Evolutionary conservation across 306 rosid species (phyloP), one percentile per base, ranked within the genome.

Genomic region (Cicer yamashitae): DNA sequence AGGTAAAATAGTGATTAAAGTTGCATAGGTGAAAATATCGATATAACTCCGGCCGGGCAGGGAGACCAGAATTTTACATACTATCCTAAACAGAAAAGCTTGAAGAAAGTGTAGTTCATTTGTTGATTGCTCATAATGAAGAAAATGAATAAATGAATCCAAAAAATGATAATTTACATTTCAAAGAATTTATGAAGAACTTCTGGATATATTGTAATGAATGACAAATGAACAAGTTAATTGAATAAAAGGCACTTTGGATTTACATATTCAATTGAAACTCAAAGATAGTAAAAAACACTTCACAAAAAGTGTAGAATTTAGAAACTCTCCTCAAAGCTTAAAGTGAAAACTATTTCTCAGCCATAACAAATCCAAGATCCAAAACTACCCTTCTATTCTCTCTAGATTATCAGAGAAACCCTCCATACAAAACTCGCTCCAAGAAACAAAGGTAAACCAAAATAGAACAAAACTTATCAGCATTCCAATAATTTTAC

Each of bases 91-190:
- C 37, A 79, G 77, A 77, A 70, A 79, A 78, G 75, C 57, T 46
- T 76, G 76, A 73, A 83, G 58, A 77, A 79, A 58, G 79, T 83
- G 61, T 74, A 40, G 61, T 47, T 47, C 76, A 73, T 75, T 40
- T 76, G 64, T 77, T 83, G 53, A 58, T 53, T 71, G 57, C 87
- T 82, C 85, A 77, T 67, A 62, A 7, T 41, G 68, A 85, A 81
- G 82, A 73, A 82, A 80, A 73, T 81, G 74, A 78, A 77, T 80
- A 71, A 84, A 85, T 45, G 75, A 73, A 79, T 76, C 75, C 44
- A 67, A 84, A 52, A 41, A 70, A 74, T 30, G 37, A 85, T 70
- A 82, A 79, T 91, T 90, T 89, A 91, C 93, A 89, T 88, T 72
- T 79, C 58, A 57, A 68, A 72, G 67, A 70, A 84, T 76, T 30